phyloP scores from a whole-genome alignment of 2,329 filamentous ascomycete genomes.

The Colletotrichum sublineola region DNA sequence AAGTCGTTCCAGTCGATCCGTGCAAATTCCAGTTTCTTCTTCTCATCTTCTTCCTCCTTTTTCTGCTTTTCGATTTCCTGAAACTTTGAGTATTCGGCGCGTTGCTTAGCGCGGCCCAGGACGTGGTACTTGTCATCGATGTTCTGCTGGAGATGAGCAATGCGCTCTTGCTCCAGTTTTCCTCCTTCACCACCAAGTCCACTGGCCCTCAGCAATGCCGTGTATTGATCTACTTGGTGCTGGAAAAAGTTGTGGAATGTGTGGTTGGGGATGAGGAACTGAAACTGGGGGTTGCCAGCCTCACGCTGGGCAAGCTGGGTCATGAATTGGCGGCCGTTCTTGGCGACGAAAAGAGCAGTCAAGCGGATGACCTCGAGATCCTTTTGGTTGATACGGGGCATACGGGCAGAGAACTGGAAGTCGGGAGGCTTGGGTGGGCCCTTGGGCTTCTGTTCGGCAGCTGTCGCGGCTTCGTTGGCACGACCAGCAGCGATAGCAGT shows the following conservation, averaged over 20 bases:
- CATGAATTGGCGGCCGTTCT: slow-evolving; percentile 93
- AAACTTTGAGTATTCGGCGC: slow-evolving; percentile 88
- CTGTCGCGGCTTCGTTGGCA: slow-evolving; percentile 70
- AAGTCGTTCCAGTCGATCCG: slow-evolving; percentile 99
- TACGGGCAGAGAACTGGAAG: slow-evolving; percentile 93
- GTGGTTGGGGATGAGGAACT: slow-evolving; percentile 95
- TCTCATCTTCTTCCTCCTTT: slow-evolving; percentile 88
- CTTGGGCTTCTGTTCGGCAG: slow-evolving; percentile 73
- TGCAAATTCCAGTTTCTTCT: slow-evolving; percentile 80
- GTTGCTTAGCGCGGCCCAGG: slow-evolving; percentile 83
- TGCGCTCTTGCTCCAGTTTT: slow-evolving; percentile 78
- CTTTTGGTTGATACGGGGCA: slow-evolving; percentile 97
- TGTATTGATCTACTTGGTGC: slow-evolving; percentile 92
- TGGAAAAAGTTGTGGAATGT: slow-evolving; percentile 97
- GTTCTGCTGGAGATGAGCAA: slow-evolving; percentile 80
- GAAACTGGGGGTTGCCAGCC: slow-evolving; percentile 92
- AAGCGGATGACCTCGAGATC: slow-evolving; percentile 82
- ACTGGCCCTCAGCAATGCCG: slow-evolving; percentile 77
- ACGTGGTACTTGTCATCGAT: slow-evolving; percentile 84
- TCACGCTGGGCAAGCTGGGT: slow-evolving; percentile 91
- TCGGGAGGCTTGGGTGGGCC: slow-evolving; percentile 88
- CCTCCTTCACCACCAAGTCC: slow-evolving; percentile 76
- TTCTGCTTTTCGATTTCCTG: slow-evolving; percentile 88
- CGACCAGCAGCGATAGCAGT: slow-evolving; percentile 83
- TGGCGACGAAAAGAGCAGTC: slow-evolving; percentile 92